Evolutionary conservation across 371 early-diverging fungal genomes (phyloP), one percentile per base, ranked within the genome.

Genomic region (Mortierella sp.): DNA sequence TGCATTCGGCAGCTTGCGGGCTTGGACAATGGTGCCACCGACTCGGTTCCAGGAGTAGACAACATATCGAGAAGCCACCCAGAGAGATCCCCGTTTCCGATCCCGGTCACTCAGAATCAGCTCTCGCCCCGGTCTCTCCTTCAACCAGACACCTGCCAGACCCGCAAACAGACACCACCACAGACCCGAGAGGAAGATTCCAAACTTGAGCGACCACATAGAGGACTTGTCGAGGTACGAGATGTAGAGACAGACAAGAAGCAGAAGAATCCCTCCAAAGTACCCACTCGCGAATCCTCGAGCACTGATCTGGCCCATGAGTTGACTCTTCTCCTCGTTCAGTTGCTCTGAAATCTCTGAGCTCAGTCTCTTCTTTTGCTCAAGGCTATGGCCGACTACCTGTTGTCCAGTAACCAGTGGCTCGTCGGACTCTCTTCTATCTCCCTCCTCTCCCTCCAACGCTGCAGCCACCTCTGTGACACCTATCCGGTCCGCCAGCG

Each of bases 241-340:
- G 46, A 87, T 83, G 55, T 71, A 80, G 29, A 87, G 83, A 41
- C 87, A 86, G 24, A 91, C 49, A 41, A 91, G 75, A 32, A 92
- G 77, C 68, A 86, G 48, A 32, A 88, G 49, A 29, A 90, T 84
- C 4, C 88, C 88, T 32, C 88, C 87, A 29, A 84, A 70, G 74
- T 90, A 91, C 35, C 84, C 87, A 75, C 83, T 87, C 12, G 88
- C 87, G 71, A 92, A 90, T 18, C 91, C 91, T 38, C 83, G 51
- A 11, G 89, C 79, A 21, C 89, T 88, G 55, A 91, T 84, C n/a
- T 78, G 75, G 54, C 90, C 90, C 72, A 88, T 81, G 44, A 91
- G 74, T 32, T 74, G 74, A 1, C 79, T 80, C 38, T 83, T 85
- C 10, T 87, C 84, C n/a, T 75, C 78, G 44, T 56, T 74, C 75